Conservation (phyloP, 2,329 filamentous ascomycete genomes). For the Drechmeria coniospora region DNA sequence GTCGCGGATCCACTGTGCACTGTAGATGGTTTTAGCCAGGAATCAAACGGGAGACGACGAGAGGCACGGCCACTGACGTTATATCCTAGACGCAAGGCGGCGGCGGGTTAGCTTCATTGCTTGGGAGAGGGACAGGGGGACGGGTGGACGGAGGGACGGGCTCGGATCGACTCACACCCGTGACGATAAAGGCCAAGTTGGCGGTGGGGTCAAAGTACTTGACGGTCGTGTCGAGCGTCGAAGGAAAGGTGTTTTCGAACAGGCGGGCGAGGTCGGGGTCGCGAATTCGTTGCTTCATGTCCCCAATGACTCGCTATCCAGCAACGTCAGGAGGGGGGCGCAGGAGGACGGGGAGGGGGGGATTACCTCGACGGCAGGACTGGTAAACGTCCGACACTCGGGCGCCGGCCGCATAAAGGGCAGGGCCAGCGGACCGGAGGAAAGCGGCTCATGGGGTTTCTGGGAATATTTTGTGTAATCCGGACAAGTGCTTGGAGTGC, state of each 20-base stretch:
- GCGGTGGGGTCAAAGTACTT: slow-evolving; percentile 55
- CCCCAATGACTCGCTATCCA: slow-evolving; percentile 12
- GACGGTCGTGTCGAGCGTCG: slow-evolving; percentile 69
- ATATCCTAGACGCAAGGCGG: slow-evolving; percentile 8
- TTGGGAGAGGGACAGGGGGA: too few species aligned
- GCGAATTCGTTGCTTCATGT: slow-evolving; percentile 23
- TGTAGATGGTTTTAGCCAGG: background rate
- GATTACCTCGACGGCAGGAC: slow-evolving; percentile 12
- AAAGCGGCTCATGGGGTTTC: slow-evolving; percentile 9
- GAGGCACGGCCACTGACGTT: slow-evolving; percentile 5
- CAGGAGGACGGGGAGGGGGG: background rate
- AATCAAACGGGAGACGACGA: background rate
- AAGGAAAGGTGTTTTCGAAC: slow-evolving; percentile 74
- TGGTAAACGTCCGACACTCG: slow-evolving; percentile 13
- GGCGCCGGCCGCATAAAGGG: slow-evolving; percentile 12
- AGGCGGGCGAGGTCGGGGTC: slow-evolving; percentile 56
- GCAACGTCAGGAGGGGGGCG: background rate
- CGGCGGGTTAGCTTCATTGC: slow-evolving; percentile 56
- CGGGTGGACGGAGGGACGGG: too few species aligned
- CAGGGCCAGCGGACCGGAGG: slow-evolving; percentile 8
- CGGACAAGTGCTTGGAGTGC: too few species aligned
- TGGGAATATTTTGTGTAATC: slow-evolving; percentile 10
- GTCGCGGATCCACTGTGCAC: slow-evolving; percentile 58
- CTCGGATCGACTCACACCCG: slow-evolving; percentile 63
- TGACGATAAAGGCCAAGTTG: slow-evolving; percentile 63